Evolutionary conservation across 805 yeast species (phyloP), one percentile per base, ranked within the genome.

Genomic region (Priceomyces melissophilus): DNA sequence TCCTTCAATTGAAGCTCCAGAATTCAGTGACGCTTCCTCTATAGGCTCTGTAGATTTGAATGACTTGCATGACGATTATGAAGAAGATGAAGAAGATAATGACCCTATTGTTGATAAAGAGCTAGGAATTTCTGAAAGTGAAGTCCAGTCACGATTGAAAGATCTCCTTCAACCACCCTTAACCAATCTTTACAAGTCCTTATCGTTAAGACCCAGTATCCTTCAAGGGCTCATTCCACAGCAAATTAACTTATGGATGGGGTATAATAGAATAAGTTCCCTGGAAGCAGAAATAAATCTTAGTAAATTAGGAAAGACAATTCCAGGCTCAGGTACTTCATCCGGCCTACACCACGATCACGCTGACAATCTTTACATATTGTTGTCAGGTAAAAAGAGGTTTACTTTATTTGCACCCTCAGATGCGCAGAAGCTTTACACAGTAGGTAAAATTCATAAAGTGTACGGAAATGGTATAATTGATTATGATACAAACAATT

Each of bases 261-360:
- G 90, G 1, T 58, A 68, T 2, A 55, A 69, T 3, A 44, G 34
- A 31, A 46, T 30, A 16, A 26, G 44, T 20, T 15, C 29, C 15
- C 33, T 53, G 13, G 35, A 33, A 35, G 23, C 42, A 37, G 54
- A 60, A 15, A 38, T 44, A 2, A 25, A 35, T 1, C 47, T 54
- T 11, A 41, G 47, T 2, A 58, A 60, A 1, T 55, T 80, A 3
- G 87, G 87, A 1, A 75, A 78, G 52, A 62, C 62, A 15, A 59
- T 82, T 1, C 84, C 87, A 1, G 75, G 76, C 1, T 66, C 69
- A 1, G 84, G 83, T 2, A 67, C 81, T 1, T 81, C 88, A 0
- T 81, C 89, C 1, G 91, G 91, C 0, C 61, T 84, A 10, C 91
- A 84, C 50, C 91, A 84, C 55, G 91, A 84, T 55, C 90, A 84